Percentiles rank a stretch among this genome's conserved stretches.
Evolutionary conservation across 2,329 filamentous ascomycete genomes (phyloP).

Genomic region (Metarhizium album): DNA sequence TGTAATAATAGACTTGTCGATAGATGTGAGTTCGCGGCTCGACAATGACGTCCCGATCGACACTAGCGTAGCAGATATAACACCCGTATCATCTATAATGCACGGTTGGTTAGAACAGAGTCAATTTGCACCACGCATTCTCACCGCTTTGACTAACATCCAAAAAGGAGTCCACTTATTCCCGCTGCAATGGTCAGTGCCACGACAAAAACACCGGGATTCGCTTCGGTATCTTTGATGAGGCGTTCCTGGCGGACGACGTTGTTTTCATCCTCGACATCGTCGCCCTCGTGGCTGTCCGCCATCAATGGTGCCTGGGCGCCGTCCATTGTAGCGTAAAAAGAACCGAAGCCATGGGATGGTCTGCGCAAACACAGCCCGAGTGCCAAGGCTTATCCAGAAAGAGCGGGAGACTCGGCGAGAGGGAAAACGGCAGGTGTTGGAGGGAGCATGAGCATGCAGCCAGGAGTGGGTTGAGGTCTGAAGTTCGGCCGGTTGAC

Average conservation of each 20-base stretch:
- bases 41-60: conserved; percentile 51
- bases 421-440: not conserved
- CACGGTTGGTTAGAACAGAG: conserved; percentile 7
- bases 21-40: conserved; percentile 41
- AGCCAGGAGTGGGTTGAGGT: no score
- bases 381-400: not conserved
- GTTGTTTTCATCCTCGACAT: conserved; percentile 20
- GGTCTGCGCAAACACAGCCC: not conserved
- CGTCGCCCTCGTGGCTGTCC: conserved; percentile 16
- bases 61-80: conserved; percentile 58
- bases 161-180: conserved; percentile 57
- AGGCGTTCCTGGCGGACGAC: conserved; percentile 12
- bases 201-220: conserved; percentile 46
- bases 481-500: no score
- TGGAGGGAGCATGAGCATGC: not conserved
- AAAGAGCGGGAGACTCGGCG: not conserved
- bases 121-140: not conserved
- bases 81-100: conserved; percentile 50
- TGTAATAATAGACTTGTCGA: conserved; percentile 62
- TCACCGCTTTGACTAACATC: conserved; percentile 37
- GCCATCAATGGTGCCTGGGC: conserved; percentile 29
- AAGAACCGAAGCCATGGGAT: conserved; percentile 1
- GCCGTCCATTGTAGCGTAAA: conserved; percentile 20
- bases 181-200: conserved; percentile 53
- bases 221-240: conserved; percentile 17